phyloP scores from a whole-genome alignment of 371 early-diverging fungal genomes.

The Mortierella polycephala region DNA sequence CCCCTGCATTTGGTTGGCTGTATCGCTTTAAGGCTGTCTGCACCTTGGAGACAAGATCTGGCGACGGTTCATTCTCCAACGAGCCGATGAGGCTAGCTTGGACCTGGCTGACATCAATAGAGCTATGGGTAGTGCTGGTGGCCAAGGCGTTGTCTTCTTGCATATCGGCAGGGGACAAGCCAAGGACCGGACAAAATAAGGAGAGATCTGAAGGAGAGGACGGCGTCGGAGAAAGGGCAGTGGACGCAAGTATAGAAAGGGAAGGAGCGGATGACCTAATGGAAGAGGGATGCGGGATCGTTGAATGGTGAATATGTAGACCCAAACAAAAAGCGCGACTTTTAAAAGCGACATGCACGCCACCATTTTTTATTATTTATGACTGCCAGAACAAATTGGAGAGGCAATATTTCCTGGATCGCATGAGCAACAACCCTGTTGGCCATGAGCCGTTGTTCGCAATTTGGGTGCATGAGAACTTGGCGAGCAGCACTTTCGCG shows the following conservation, averaged over 20 bases:
- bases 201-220: background rate
- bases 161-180: no score
- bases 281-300: no score
- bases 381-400: no score
- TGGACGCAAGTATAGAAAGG: background rate
- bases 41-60: constrained; percentile 6
- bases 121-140: no score
- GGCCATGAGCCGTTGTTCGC: no score
- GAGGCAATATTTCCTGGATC: constrained; percentile 12
- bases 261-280: background rate
- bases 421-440: constrained; percentile 1
- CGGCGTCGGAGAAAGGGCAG: background rate
- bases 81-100: no score
- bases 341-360: constrained; percentile 2
- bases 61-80: no score
- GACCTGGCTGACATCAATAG: no score
- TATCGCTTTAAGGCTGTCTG: constrained; percentile 5
- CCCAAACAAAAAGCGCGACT: background rate
- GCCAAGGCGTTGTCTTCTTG: no score
- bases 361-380: constrained; percentile 18
- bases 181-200: no score
- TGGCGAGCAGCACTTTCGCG: no score
- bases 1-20: constrained; percentile 13
- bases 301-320: background rate
- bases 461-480: no score